Evolutionary conservation across 768 basidiomycete genomes (phyloP).

Genomic region (Boletus vinaceobasis): DNA sequence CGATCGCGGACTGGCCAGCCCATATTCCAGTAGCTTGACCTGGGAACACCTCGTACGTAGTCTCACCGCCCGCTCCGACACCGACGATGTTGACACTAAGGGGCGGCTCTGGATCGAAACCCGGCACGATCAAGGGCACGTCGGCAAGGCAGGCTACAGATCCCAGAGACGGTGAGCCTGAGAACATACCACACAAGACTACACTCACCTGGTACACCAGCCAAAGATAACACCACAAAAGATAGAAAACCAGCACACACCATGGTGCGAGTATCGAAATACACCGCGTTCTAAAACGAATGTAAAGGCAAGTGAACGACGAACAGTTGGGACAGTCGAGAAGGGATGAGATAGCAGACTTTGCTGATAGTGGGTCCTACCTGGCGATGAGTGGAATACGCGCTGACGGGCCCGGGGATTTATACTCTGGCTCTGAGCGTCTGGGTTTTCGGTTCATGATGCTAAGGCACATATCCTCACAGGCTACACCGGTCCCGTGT

Average conservation of each 20-base stretch:
- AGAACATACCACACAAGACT: background rate
- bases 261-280: too few species aligned
- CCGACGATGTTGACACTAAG: constrained; percentile 42
- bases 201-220: background rate
- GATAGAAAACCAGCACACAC: background rate
- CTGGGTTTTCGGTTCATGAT: too few species aligned
- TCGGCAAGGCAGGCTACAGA: constrained; percentile 10
- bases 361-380: too few species aligned
- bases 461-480: too few species aligned
- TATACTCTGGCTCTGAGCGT: too few species aligned
- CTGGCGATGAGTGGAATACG: too few species aligned
- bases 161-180: background rate
- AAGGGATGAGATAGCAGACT: too few species aligned
- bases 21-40: constrained; percentile 34
- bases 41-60: constrained; percentile 40
- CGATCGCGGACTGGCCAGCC: too few species aligned
- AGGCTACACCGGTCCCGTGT: too few species aligned
- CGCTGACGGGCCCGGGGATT: too few species aligned
- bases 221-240: constrained; percentile 8
- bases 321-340: too few species aligned
- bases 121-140: constrained; percentile 43
- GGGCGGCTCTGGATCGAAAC: constrained; percentile 44
- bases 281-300: background rate
- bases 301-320: background rate
- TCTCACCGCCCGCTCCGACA: constrained; percentile 38